phyloP scores from a whole-genome alignment of 1,139 yeast species.

The Spathaspora sp. region DNA sequence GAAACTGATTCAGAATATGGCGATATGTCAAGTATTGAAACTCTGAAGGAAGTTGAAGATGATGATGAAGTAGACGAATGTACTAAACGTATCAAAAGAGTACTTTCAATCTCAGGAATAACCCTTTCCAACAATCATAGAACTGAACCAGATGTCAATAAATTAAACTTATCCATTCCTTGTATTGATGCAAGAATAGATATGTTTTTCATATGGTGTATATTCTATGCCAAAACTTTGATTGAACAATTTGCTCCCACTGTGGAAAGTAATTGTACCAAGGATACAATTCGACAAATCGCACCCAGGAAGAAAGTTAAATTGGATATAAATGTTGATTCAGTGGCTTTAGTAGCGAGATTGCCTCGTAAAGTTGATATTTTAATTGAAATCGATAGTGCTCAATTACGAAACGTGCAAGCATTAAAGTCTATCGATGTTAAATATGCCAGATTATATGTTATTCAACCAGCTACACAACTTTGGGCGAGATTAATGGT shows the following conservation, averaged over 20 bases:
- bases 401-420: conserved; percentile 30
- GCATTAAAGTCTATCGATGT: conserved; percentile 30
- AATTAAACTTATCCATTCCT: conserved; percentile 30
- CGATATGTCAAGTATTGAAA: conserved; percentile 38
- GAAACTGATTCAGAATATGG: conserved; percentile 28
- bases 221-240: conserved; percentile 38
- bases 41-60: conserved; percentile 7
- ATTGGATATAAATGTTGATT: conserved; percentile 36
- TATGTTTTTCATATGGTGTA: conserved; percentile 46
- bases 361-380: conserved; percentile 53
- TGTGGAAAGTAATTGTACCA: conserved; percentile 28
- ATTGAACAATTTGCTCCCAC: conserved; percentile 39
- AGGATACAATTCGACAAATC: conserved; percentile 25
- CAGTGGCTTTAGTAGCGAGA: conserved; percentile 45
- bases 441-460: conserved; percentile 46
- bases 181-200: conserved; percentile 43
- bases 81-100: conserved; percentile 33
- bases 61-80: conserved; percentile 15
- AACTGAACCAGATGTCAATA: conserved; percentile 24
- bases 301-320: conserved; percentile 22
- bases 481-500: conserved; percentile 43
- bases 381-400: conserved; percentile 48
- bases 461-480: conserved; percentile 53
- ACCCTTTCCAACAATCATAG: conserved; percentile 24
- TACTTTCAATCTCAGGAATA: conserved; percentile 30